These are phyloP conservation scores for Xylaria longipes DNA, from an alignment of 495 filamentous ascomycete genomes.

Conservation along the genomic window DNA sequence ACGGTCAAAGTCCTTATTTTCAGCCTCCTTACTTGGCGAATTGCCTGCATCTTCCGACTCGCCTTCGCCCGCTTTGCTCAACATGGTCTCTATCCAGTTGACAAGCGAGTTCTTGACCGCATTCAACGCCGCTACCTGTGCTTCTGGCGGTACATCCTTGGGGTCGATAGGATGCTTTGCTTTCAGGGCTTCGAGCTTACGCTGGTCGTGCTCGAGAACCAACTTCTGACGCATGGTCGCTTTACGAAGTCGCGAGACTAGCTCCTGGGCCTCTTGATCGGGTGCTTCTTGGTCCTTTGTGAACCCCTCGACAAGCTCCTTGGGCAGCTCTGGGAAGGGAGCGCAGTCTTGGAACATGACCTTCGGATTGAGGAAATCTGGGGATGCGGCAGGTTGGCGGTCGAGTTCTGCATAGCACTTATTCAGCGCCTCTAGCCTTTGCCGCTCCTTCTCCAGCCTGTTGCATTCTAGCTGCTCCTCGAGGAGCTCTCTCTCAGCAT, in stretches of 20 bases:
- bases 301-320: slow-evolving; percentile 52
- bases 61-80: slow-evolving; percentile 58
- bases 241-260: slow-evolving; percentile 68
- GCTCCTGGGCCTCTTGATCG: slow-evolving; percentile 49
- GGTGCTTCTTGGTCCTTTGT: slow-evolving; percentile 41
- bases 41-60: slow-evolving; percentile 46
- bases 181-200: slow-evolving; percentile 64
- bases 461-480: slow-evolving; percentile 57
- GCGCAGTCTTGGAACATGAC: slow-evolving; percentile 51
- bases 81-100: slow-evolving; percentile 73
- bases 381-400: slow-evolving; percentile 60
- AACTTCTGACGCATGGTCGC: slow-evolving; percentile 68
- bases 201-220: slow-evolving; percentile 66
- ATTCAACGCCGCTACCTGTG: slow-evolving; percentile 56
- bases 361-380: slow-evolving; percentile 54
- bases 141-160: slow-evolving; percentile 39
- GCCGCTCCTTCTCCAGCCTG: slow-evolving; percentile 60
- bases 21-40: slow-evolving; percentile 47
- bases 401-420: slow-evolving; percentile 54
- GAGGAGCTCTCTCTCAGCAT: slow-evolving; percentile 43
- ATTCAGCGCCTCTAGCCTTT: slow-evolving; percentile 56
- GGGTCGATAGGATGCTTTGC: slow-evolving; percentile 42
- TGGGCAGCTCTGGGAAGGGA: slow-evolving; percentile 55
- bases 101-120: slow-evolving; percentile 69
- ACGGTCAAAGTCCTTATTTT: slow-evolving; percentile 55